Base-by-base conservation (phyloP, 768 basidiomycete genomes). In the Jaapia argillacea region DNA sequence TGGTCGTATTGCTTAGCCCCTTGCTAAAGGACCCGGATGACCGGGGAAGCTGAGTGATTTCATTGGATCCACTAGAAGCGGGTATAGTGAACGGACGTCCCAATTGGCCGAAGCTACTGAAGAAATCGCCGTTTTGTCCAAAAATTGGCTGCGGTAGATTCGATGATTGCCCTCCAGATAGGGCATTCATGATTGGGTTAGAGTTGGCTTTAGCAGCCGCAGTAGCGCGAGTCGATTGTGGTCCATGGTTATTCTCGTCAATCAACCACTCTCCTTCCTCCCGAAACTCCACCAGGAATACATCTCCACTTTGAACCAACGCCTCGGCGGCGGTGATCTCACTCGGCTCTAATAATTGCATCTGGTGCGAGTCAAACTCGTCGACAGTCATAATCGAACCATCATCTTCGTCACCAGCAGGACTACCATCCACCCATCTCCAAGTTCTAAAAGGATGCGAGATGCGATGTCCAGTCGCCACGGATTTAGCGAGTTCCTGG, bases 271-370 rank as follows among this genome's bases (percentile, higher is more conserved):
- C 64, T 35, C 68, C 72, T n/a, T 66, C 53, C 26, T 62, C 56
- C 53, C 77, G 74, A 55, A 82, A 74, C 52, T 96, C 91, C n/a
- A 91, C 74, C 1, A 80, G 75, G 59, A 92, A 81, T 1, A 69
- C 64, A 54, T 91, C 87, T 21, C 75, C 80, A 2, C 68, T 65
- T 45, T 75, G 65, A 23, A 85, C 65, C 33, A 68, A 59, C 2
- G 68, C 71, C 21, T 83, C 81, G 38, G 77, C 78, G 12, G 87
- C 59, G 0, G 71, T 72, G 50, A 65, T 69, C 36, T 70, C 58
- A 40, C 61, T 68, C 25, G 66, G 65, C n/a, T n/a, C n/a, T n/a
- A n/a, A n/a, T n/a, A n/a, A n/a, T n/a, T 18, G 68, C 66, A 5
- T n/a, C n/a, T n/a, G n/a, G n/a, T n/a, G n/a, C n/a, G n/a, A n/a